Evolutionary conservation across 345 rosid genomes (phyloP), one percentile per base, ranked within the genome.

Genomic region (Gossypium thurberi): DNA sequence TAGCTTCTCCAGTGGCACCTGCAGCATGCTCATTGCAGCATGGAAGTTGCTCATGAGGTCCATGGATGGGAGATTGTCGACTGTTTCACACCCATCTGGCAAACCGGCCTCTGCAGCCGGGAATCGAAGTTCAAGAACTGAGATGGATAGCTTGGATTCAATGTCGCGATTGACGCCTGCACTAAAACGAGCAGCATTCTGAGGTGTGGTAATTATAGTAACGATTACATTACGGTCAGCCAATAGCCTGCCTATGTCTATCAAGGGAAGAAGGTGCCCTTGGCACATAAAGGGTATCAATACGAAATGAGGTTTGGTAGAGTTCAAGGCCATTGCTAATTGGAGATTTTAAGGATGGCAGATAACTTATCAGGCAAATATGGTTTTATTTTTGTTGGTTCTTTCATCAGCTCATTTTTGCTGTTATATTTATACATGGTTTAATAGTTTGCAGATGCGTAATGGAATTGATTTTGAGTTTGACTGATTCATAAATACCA

Each of bases 11-110:
- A 78, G 62, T 1, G 79, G 86, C 10, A 42, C 10, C 47, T 68
- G 76, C 50, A 80, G 52, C 81, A 75, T 63, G 33, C 64, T 65
- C 20, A 74, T 17, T 44, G 74, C 81, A 8, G 72, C 11, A 14
- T 65, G 18, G 68, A 83, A 72, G 18, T 72, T 70, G 6, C 46
- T 0, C 20, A 69, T 60, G 17, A 10, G 17, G 28, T n/a, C 2
- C 28, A 60, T 11, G 2, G 40, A 17, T 8, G 75, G 86, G 61
- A 78, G 80, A 21, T 76, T 28, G 76, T 83, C 86, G 53, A 83
- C n/a, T 76, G 72, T 74, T 72, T 83, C 86, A 48, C 77, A 80
- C 17, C 84, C 84, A 8, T 73, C 75, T 2, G 84, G 86, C 48
- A 83, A 66, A 9, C 84, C 82, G 6, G 60, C 78, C 55, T 78